These are phyloP conservation scores for Leccinum truebloodii DNA, from an alignment of 768 basidiomycete species.

Conservation along the genomic window DNA sequence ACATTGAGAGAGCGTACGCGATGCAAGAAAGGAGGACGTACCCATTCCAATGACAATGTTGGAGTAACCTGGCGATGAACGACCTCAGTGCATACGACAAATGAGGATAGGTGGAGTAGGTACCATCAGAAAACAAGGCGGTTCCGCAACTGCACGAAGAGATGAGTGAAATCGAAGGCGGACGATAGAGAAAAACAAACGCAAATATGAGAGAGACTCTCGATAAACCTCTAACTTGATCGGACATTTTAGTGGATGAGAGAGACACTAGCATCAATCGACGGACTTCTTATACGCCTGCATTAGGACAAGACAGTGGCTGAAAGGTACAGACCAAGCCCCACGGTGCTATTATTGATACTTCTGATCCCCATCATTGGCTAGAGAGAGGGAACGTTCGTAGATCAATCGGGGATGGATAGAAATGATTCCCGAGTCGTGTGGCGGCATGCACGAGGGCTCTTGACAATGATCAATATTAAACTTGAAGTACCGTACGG, in stretches of 20 bases:
- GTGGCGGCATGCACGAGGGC: not conserved
- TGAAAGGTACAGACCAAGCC: not conserved
- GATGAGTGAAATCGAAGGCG: not conserved
- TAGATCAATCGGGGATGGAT: slow-evolving; percentile 5
- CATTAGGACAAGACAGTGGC: not conserved
- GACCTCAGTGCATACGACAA: slow-evolving; percentile 4
- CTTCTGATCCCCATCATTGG: slow-evolving; percentile 14
- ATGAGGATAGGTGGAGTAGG: not conserved
- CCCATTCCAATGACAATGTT: slow-evolving; percentile 79
- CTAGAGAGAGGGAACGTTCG: slow-evolving; percentile 23
- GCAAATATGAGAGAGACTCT: slow-evolving; percentile 85
- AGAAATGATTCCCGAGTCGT: not conserved
- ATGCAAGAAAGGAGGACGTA: slow-evolving; percentile 37
- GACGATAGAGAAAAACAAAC: slow-evolving; percentile 43
- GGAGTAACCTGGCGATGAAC: slow-evolving; percentile 59
- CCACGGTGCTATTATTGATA: not conserved
- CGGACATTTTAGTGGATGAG: slow-evolving; percentile 19
- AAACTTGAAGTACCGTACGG: slow-evolving; percentile 1
- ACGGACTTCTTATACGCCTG: slow-evolving; percentile 13
- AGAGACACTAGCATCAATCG: not conserved
- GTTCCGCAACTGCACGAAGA: slow-evolving; percentile 67
- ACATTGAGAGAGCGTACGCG: not conserved
- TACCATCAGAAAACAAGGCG: slow-evolving; percentile 86
- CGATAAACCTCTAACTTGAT: slow-evolving; percentile 29
- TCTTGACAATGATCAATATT: not conserved